phyloP scores from a whole-genome alignment of 345 rosid species.

The Dipteronia sinensis region DNA sequence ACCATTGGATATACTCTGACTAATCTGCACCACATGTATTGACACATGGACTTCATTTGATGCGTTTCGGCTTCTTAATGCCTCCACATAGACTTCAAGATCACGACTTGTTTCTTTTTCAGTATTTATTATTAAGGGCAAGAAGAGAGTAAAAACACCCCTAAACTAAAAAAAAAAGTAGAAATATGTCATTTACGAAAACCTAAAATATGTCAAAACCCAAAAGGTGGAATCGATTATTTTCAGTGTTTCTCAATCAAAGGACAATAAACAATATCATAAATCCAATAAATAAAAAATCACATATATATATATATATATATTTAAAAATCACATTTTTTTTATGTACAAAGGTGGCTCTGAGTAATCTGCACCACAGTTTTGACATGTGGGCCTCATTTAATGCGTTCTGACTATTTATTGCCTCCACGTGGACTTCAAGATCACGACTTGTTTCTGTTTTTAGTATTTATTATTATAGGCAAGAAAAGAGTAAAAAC shows the following conservation, averaged over 20 bases:
- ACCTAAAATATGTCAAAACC: neutral
- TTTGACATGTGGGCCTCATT: no score
- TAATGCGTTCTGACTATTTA: no score
- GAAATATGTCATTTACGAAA: constrained; percentile 1
- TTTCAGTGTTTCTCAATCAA: neutral
- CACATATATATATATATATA: no score
- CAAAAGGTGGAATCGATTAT: neutral
- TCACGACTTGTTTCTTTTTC: neutral
- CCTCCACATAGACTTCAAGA: constrained; percentile 19
- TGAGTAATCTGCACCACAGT: no score
- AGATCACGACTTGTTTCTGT: no score
- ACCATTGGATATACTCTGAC: neutral
- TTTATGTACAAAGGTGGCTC: no score
- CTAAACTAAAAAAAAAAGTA: neutral
- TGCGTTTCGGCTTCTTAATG: neutral
- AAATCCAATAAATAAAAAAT: neutral
- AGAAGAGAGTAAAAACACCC: no score
- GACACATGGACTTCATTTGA: neutral
- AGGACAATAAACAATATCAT: neutral
- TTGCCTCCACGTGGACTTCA: no score
- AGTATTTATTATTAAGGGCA: neutral
- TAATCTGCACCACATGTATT: neutral
- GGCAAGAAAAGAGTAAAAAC: no score
- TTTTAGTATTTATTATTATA: no score
- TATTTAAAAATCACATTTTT: no score